Evolutionary conservation across 768 basidiomycete species (phyloP).

Genomic region (Flagelloscypha sp.): DNA sequence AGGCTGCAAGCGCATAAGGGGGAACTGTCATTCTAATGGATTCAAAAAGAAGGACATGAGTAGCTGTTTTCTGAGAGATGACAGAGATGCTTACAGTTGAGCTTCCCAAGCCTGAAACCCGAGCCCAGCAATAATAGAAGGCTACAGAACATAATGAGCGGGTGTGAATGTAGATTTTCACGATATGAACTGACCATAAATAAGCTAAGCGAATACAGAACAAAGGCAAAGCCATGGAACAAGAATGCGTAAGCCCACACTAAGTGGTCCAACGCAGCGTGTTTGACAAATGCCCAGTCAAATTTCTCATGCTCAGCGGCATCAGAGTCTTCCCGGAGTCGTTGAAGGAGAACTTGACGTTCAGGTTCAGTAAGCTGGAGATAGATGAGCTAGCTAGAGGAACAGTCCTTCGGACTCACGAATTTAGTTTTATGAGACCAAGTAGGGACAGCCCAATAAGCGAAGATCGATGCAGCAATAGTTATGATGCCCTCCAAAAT

Average conservation of each 20-base stretch:
- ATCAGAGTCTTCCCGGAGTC: constrained; percentile 46
- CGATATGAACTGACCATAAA: constrained; percentile 35
- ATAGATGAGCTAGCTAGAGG: neutral
- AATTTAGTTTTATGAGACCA: constrained; percentile 54
- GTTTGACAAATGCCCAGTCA: constrained; percentile 47
- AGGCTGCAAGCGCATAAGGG: constrained; percentile 43
- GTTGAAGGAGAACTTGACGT: constrained; percentile 37
- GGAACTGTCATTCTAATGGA: constrained; percentile 47
- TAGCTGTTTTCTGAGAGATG: too few species aligned
- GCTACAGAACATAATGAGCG: constrained; percentile 22
- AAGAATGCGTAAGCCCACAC: constrained; percentile 54
- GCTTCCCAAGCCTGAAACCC: constrained; percentile 56
- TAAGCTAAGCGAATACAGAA: constrained; percentile 47
- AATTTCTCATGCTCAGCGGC: constrained; percentile 45
- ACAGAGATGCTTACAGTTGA: constrained; percentile 38
- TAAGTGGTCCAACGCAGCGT: constrained; percentile 49
- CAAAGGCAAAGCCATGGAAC: constrained; percentile 57
- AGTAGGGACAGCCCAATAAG: constrained; percentile 49
- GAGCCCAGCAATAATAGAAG: constrained; percentile 50
- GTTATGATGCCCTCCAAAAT: constrained; percentile 51
- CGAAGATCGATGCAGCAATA: constrained; percentile 33
- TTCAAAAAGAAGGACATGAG: too few species aligned
- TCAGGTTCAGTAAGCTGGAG: constrained; percentile 45
- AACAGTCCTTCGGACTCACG: constrained; percentile 22
- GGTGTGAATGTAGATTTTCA: neutral